Evolutionary conservation across 179 eudicot species (phyloP), one percentile per base, ranked within the genome.

Genomic region (Heliamphora pulchella): DNA sequence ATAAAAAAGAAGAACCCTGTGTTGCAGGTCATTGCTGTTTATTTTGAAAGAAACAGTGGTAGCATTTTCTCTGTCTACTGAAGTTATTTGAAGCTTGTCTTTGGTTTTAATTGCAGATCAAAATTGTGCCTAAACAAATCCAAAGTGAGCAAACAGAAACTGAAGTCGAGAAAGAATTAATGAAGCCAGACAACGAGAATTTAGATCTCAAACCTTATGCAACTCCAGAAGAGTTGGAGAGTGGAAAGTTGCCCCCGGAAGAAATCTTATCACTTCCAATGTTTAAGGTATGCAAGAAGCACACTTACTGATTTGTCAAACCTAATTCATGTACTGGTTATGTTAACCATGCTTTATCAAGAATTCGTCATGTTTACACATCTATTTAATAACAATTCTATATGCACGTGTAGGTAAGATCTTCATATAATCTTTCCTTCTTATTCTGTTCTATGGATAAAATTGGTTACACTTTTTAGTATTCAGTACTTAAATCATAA

Each of bases 231-330:
- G 94, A 95, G 73, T 84, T 93, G 82, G 87, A 91, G 82, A 86
- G 86, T 55, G 93, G 93, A 80, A 95, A 86, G 79, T 82, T 91
- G 82, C 98, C 97, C 74, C 98, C 97, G 2, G 97, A 94, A 83
- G 98, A 94, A 83, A 87, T 94, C 77, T 73, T 94, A 46, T 94
- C 98, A 50, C 97, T 92, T 82, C 97, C 98, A 41, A 94, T 87
- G 94, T 94, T 94, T 79, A 94, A 94, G 97, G 97, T 94, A 85
- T 39, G 46, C 17, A 57, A 74, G 77, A 53, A 72, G 39, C 22
- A 74, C 20, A 31, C 11, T 76, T 47, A 77, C 47, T 47, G 57
- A 43, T 48, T 62, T 3, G 17, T 18, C 4, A 18, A 43, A 76
- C 67, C 39, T 22, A 8, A 50, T 22, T 77, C 72, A 3, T 48